Base-by-base conservation (phyloP, 1,139 yeast species). In the Taphrina pruni region DNA sequence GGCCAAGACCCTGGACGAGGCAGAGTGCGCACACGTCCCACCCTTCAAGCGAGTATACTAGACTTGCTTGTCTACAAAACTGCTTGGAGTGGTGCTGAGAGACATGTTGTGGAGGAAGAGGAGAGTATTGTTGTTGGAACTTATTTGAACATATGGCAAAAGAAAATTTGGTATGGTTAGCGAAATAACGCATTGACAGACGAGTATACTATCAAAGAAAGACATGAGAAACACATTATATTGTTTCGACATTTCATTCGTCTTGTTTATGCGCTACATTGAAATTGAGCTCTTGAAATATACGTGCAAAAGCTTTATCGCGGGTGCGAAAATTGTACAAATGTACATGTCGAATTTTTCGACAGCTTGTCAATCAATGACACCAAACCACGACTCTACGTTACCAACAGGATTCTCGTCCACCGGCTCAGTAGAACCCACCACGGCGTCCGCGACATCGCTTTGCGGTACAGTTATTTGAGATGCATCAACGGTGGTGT, bases 1-100 rank as follows among this genome's bases (percentile, higher is more conserved):
- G 77, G 84, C 84, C 75, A 84, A 87, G 72, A 94, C 99, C 66
- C 85, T 94, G 80, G 98, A 94, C 80, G 95, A 87, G 81, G 83
- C 81, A 73, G 99, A 94, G 81, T 91, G 97, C 86, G 90, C 92
- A 81, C 85, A 97, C 80, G 72, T 71, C 35, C 72, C 72, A 12
- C 72, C 72, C 8, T 71, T 66, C 56, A 69, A 71, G 70, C 69
- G 72, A 45, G 72, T 71, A 21, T 71, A 71, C 51, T 71, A 70
- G 51, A 20, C 60, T 26, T 51, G 43, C 14, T 39, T 39, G 14
- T 39, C 14, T 39, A 39, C 43, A 11, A 17, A 17, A 17, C 17
- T 17, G 17, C 17, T 17, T 17, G 17, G n/a, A n/a, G n/a, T n/a
- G n/a, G n/a, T n/a, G 17, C 17, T 17, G 1, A 17, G 20, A 20